phyloP scores from a whole-genome alignment of 2,329 filamentous ascomycete species.

The Sporothrix schenckii region DNA sequence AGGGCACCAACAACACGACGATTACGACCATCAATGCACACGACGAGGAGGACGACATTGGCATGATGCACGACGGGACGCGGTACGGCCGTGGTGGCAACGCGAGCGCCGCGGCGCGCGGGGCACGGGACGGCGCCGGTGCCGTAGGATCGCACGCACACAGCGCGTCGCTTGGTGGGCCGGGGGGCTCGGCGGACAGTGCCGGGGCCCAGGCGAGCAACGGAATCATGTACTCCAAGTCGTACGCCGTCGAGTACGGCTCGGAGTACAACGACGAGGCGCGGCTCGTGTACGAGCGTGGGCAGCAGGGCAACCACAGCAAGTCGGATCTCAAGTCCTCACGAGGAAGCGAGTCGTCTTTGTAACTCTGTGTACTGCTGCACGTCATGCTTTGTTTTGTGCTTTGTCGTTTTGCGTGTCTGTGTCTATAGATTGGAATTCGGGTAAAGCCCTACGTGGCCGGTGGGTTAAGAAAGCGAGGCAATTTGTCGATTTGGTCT shows the following conservation, averaged over 20 bases:
- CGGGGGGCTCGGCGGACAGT: not conserved
- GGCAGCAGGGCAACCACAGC: conserved; percentile 11
- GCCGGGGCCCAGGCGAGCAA: not conserved
- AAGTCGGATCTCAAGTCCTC: conserved; percentile 30
- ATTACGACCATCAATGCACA: conserved; percentile 23
- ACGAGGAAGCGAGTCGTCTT: conserved; percentile 30
- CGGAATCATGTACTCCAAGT: conserved; percentile 34
- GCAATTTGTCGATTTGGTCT: not conserved
- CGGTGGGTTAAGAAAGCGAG: conserved; percentile 14
- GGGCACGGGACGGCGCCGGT: not conserved
- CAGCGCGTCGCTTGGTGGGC: not conserved
- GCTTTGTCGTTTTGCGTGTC: not conserved
- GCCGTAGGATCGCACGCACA: not conserved
- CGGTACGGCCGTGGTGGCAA: conserved; percentile 21
- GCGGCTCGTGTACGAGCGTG: conserved; percentile 30
- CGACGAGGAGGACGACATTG: conserved; percentile 23
- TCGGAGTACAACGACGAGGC: conserved; percentile 34
- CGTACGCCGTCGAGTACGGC: conserved; percentile 35
- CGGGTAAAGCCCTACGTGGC: not conserved
- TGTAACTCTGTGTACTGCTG: not conserved
- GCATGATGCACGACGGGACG: not conserved
- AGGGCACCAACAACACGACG: conserved; percentile 29
- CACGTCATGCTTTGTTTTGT: too few relatives aligned
- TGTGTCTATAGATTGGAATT: too few relatives aligned
- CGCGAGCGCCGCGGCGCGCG: not conserved